Conservation (phyloP, 768 basidiomycete genomes). For the Holtermanniella nyarrowii region DNA sequence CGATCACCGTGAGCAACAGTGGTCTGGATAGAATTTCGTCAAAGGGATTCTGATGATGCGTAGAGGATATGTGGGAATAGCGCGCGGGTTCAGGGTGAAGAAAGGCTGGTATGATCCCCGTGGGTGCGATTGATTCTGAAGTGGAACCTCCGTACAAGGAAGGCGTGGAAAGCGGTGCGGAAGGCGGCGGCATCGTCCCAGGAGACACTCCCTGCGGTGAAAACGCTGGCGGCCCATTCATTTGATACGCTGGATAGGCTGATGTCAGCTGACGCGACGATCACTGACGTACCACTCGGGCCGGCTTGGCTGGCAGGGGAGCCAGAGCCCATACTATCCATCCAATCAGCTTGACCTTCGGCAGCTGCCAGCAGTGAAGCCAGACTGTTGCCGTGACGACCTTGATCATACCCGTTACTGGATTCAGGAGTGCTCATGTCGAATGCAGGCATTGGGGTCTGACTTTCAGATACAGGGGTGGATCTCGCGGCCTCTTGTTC, state of each 20-base stretch:
- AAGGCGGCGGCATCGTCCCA: not conserved
- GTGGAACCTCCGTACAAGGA: too few relatives aligned
- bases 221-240: not conserved
- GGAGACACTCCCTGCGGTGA: not conserved
- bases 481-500: not conserved
- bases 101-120: constrained; percentile 14
- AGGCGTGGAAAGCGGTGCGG: too few relatives aligned
- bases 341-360: not conserved
- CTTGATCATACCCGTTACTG: too few relatives aligned
- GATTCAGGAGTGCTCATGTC: too few relatives aligned
- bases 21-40: constrained; percentile 75
- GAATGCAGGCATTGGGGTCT: too few relatives aligned
- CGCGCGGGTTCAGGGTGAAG: constrained; percentile 51
- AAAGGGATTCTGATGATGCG: constrained; percentile 61
- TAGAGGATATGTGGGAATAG: too few relatives aligned
- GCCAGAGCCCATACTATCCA: not conserved
- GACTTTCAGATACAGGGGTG: too few relatives aligned
- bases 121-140: too few relatives aligned
- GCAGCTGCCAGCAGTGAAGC: not conserved
- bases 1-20: constrained; percentile 68
- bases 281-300: not conserved
- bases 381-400: not conserved
- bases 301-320: not conserved
- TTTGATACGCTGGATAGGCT: not conserved
- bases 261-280: not conserved